Evolutionary conservation across 2,329 filamentous ascomycete species (phyloP), one percentile per base, ranked within the genome.

Genomic region (Paecilomyces sp.): DNA sequence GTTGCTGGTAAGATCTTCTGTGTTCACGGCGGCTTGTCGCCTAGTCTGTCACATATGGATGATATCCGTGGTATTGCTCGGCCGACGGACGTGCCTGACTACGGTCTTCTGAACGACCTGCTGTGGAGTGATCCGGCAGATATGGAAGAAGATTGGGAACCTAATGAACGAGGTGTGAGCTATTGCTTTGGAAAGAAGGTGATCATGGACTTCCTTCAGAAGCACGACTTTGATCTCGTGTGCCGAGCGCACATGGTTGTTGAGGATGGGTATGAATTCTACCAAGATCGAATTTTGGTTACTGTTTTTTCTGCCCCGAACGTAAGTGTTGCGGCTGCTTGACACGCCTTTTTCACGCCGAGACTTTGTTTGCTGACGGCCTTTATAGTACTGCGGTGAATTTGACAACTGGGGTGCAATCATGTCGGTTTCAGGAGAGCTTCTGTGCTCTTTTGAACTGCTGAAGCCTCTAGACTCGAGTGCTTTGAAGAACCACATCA

Each of bases 401-500:
- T 99, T 99, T 66, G 94, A 99, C 73, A 99, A 99, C 65, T 97
- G 94, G 91, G 94, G 94, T 22, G 94, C 94, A 13, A 92, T 97
- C 66, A 99, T 99, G 94, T 96, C 93, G 2, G 94, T 99, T 24
- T 97, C 92, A 1, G 86, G 85, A 13, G 94, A 97, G 75, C 79
- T 99, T 57, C 85, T 99, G 1, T 99, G 94, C 79, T 97, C 92
- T 73, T 99, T 99, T 71, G 94, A 99, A 77, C 82, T 99, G 15
- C 83, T 99, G 62, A 99, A 99, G 76, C 94, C 94, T 7, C 83
- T 99, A 54, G 94, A 99, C 76, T 97, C 92, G 12, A 95, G 90
- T 68, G 93, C 93, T 34, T 81, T 99, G 63, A 99, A 99, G 83
- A 97, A 89, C 68, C 94, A 99, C 72, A 99, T 99, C 77, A 99